Conservation (phyloP, 306 rosid genomes). For the Fragaria nilgerrensis region DNA sequence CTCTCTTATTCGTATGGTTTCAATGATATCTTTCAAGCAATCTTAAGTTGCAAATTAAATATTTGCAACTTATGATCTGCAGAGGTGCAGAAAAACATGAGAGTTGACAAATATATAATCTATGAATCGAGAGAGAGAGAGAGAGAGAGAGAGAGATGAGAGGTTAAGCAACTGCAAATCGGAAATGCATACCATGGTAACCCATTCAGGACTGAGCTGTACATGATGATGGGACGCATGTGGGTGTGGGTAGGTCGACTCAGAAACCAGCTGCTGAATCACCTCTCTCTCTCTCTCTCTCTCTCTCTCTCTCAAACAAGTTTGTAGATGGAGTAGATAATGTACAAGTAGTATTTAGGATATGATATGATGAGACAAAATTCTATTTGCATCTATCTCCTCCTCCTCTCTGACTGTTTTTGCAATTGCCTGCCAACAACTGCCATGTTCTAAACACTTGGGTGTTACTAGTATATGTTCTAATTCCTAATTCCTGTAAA, state of each 20-base stretch:
- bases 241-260: conserved; percentile 52
- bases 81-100: conserved; percentile 37
- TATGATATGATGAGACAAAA: conserved; percentile 27
- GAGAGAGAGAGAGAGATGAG: conserved; percentile 10
- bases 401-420: conserved; percentile 22
- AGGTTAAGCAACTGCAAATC: conserved; percentile 26
- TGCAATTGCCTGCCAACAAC: conserved; percentile 40
- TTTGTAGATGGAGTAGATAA: background rate
- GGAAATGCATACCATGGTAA: conserved; percentile 19
- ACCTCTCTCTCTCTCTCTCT: conserved; percentile 22
- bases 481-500: no score
- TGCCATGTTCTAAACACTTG: conserved; percentile 35
- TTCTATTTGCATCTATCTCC: conserved; percentile 30
- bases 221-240: conserved; percentile 65
- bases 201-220: conserved; percentile 58
- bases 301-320: conserved; percentile 18
- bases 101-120: conserved; percentile 37
- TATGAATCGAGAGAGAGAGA: background rate
- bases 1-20: conserved; percentile 4
- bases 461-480: conserved; percentile 12
- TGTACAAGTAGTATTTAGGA: background rate
- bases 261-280: conserved; percentile 31
- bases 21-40: conserved; percentile 19
- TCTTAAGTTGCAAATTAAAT: conserved; percentile 10
- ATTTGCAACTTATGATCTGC: conserved; percentile 8